A percentile compares a stretch with the other conserved stretches of the same genome.
Evolutionary conservation across 2,329 filamentous ascomycete genomes (phyloP).

Genomic region (Shiraia bambusicola): DNA sequence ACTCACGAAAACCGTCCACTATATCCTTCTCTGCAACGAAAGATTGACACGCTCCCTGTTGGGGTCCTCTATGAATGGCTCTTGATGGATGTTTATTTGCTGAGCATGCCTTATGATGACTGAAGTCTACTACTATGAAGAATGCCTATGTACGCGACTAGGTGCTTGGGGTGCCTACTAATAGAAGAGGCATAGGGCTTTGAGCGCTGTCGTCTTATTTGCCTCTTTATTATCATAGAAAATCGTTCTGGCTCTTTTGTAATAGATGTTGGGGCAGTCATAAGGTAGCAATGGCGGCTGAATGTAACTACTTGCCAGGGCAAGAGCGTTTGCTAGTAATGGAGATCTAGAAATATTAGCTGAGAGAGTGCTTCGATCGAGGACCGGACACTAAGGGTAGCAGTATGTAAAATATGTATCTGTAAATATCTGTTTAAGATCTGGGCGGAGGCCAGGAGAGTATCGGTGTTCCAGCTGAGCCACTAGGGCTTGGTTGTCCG

Average conservation of each 20-base stretch:
- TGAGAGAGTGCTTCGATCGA: conserved; percentile 17
- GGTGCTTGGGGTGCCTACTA: conserved; percentile 26
- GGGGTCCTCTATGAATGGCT: conserved; percentile 14
- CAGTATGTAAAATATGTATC: conserved; percentile 24
- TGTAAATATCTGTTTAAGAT: conserved; percentile 22
- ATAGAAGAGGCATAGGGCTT: conserved; percentile 23
- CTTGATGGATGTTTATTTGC: conserved; percentile 26
- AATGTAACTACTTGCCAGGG: conserved; percentile 21
- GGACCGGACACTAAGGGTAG: conserved; percentile 26
- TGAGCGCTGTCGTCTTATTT: conserved; percentile 17
- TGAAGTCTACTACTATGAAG: conserved; percentile 23
- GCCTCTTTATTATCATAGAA: conserved; percentile 27
- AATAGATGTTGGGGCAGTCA: conserved; percentile 21
- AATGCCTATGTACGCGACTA: conserved; percentile 20
- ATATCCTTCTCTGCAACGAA: conserved; percentile 22
- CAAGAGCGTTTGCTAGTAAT: conserved; percentile 21
- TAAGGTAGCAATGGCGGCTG: conserved; percentile 23
- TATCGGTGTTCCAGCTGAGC: conserved; percentile 22
- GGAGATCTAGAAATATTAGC: conserved; percentile 19
- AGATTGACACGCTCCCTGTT: conserved; percentile 11
- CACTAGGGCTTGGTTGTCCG: conserved; percentile 22
- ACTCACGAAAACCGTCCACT: conserved; percentile 29
- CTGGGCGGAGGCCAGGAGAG: conserved; percentile 14
- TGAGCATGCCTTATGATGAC: conserved; percentile 26
- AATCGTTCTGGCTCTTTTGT: conserved; percentile 20